These are phyloP conservation scores for Thraustochytrium sp. DNA, from an alignment of 352 stramenopile species.

Conservation along the genomic window DNA sequence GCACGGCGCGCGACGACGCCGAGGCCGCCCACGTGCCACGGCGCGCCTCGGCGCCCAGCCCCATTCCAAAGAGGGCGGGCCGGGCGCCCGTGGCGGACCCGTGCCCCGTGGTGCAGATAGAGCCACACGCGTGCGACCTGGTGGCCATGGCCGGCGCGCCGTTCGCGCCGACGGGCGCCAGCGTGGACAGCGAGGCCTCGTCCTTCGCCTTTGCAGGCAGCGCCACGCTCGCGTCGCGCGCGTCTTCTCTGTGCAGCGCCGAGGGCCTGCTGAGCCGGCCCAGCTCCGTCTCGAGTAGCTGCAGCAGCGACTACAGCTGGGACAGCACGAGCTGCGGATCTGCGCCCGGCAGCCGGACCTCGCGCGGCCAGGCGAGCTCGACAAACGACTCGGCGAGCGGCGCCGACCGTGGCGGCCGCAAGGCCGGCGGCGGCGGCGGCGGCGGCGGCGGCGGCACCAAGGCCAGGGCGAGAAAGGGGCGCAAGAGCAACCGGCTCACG, in stretches of 20 bases:
- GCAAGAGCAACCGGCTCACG: not conserved
- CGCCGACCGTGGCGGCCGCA: conserved; percentile 9
- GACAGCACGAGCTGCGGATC: too few relatives aligned
- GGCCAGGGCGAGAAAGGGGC: not conserved
- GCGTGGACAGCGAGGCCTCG: not conserved
- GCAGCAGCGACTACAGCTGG: not conserved
- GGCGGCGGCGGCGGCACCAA: not conserved
- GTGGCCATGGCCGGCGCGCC: too few relatives aligned
- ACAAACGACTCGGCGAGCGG: not conserved
- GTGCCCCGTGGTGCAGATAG: too few relatives aligned
- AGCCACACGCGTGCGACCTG: too few relatives aligned
- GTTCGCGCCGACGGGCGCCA: not conserved
- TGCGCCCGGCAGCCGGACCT: too few relatives aligned
- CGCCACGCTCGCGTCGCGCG: not conserved
- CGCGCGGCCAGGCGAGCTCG: not conserved
- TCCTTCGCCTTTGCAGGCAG: not conserved
- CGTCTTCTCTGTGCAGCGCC: not conserved
- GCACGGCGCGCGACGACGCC: too few relatives aligned
- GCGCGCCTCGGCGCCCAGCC: too few relatives aligned
- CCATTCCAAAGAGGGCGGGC: too few relatives aligned
- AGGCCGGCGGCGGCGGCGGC: conserved; percentile 57
- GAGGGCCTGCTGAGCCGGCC: not conserved
- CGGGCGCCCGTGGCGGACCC: too few relatives aligned
- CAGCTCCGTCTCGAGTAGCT: not conserved
- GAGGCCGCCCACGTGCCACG: too few relatives aligned